These are phyloP conservation scores for Kluyveromyces siamensis DNA, from an alignment of 805 yeast species.

Conservation along the genomic window DNA sequence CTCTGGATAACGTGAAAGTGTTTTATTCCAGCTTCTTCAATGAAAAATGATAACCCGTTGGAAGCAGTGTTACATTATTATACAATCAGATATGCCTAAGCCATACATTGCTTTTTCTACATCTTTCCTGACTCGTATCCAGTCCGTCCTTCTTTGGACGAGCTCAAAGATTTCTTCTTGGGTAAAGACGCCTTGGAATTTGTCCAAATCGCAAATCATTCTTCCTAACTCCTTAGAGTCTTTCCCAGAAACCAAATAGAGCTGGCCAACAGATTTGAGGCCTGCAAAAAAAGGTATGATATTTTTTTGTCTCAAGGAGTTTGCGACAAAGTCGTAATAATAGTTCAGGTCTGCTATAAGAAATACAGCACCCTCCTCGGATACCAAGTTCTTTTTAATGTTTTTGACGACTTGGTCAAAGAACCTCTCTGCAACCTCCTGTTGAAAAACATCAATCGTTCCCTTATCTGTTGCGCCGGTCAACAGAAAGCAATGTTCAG, in stretches of 20 bases:
- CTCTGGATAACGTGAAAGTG: constrained; percentile 26
- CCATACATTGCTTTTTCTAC: constrained; percentile 97
- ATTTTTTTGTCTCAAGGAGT: constrained; percentile 49
- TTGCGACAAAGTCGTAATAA: constrained; percentile 63
- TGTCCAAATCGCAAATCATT: constrained; percentile 70
- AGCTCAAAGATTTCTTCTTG: constrained; percentile 94
- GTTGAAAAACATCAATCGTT: constrained; percentile 85
- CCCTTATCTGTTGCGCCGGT: constrained; percentile 80
- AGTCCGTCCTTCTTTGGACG: constrained; percentile 79
- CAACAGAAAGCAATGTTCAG: constrained; percentile 62
- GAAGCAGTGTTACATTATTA: constrained; percentile 34
- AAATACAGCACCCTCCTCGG: constrained; percentile 74
- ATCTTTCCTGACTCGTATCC: constrained; percentile 65
- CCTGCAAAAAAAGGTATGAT: constrained; percentile 71
- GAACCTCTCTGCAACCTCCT: constrained; percentile 85
- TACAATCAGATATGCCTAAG: constrained; percentile 70
- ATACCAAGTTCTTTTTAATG: constrained; percentile 62
- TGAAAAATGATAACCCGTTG: constrained; percentile 1
- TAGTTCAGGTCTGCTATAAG: constrained; percentile 75
- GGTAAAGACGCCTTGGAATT: constrained; percentile 80
- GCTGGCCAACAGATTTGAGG: constrained; percentile 74
- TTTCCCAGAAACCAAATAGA: constrained; percentile 54
- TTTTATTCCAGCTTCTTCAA: constrained; percentile 28
- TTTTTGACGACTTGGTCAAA: constrained; percentile 69
- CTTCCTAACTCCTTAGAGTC: constrained; percentile 81